Evolutionary conservation across 345 rosid species (phyloP).

Genomic region (Clarkia xantiana): DNA sequence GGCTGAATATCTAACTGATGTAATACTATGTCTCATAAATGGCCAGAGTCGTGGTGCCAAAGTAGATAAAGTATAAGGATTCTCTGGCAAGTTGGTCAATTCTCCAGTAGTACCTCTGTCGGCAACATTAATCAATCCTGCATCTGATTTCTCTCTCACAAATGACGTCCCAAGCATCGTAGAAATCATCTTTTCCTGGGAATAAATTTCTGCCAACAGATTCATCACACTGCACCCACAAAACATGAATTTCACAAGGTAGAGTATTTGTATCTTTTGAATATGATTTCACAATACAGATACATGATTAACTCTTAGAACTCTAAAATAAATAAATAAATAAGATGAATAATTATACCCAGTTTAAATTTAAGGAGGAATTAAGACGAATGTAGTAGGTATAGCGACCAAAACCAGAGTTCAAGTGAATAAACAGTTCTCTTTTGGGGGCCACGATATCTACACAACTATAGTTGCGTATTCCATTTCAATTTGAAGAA

Average conservation of each 20-base stretch:
- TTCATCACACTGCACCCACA: slow-evolving; percentile 86
- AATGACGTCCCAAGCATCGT: slow-evolving; percentile 40
- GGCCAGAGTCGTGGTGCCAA: slow-evolving; percentile 99
- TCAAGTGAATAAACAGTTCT: too few relatives aligned
- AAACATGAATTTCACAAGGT: slow-evolving; percentile 2
- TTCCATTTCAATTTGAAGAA: too few relatives aligned
- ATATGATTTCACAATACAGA: neutral
- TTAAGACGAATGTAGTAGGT: too few relatives aligned
- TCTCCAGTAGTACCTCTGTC: slow-evolving; percentile 27
- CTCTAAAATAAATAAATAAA: too few relatives aligned
- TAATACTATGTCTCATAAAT: slow-evolving; percentile 86
- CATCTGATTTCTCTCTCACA: slow-evolving; percentile 41
- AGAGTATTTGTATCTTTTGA: neutral
- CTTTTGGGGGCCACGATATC: too few relatives aligned
- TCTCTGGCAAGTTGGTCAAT: slow-evolving; percentile 48
- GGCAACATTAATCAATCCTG: slow-evolving; percentile 58
- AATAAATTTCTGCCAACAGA: slow-evolving; percentile 93
- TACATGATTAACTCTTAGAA: too few relatives aligned
- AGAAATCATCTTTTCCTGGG: slow-evolving; percentile 87
- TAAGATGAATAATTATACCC: too few relatives aligned
- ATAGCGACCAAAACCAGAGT: too few relatives aligned
- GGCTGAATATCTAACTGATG: slow-evolving; percentile 87
- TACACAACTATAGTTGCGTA: too few relatives aligned
- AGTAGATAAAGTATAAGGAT: slow-evolving; percentile 65
- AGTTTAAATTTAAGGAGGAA: too few relatives aligned